Conservation (phyloP, 495 filamentous ascomycete species). For the Symbiotaphrina buchneri region DNA sequence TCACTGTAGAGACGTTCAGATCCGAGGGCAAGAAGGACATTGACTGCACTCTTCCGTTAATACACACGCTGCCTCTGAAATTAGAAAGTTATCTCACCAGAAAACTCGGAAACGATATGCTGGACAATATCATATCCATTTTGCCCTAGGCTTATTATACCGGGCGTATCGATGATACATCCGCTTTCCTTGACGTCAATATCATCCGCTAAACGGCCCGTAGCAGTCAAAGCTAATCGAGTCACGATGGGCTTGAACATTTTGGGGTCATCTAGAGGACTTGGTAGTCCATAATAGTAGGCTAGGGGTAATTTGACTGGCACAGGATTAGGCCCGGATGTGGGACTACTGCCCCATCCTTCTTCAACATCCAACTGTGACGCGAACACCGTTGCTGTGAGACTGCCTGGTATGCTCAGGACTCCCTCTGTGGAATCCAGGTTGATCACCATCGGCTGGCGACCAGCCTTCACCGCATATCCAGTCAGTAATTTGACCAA, state of each 20-base stretch:
- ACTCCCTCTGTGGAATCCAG: constrained; percentile 71
- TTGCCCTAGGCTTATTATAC: constrained; percentile 36
- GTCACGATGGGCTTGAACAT: constrained; percentile 54
- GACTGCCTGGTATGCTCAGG: constrained; percentile 61
- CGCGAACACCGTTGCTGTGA: constrained; percentile 65
- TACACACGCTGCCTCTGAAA: too few species aligned
- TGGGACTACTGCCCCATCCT: constrained; percentile 79
- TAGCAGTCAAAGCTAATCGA: constrained; percentile 57
- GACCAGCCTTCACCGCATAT: constrained; percentile 55
- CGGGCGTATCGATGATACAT: constrained; percentile 71
- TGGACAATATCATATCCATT: constrained; percentile 50
- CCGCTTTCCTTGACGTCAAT: constrained; percentile 43
- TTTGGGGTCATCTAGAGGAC: constrained; percentile 47
- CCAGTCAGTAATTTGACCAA: constrained; percentile 59
- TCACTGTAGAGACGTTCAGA: constrained; percentile 64
- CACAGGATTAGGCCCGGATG: constrained; percentile 65
- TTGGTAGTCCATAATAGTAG: constrained; percentile 67
- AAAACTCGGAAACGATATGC: constrained; percentile 76
- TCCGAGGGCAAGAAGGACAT: constrained; percentile 61
- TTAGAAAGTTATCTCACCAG: constrained; percentile 25
- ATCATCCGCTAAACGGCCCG: constrained; percentile 61
- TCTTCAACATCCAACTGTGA: constrained; percentile 77
- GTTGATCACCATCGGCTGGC: constrained; percentile 68
- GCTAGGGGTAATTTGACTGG: constrained; percentile 82
- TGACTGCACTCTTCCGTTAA: constrained; percentile 21